Percentiles rank a stretch among this genome's conserved stretches.
Evolutionary conservation across 2,329 filamentous ascomycete species (phyloP).

Genomic region (Neofusicoccum parvum): DNA sequence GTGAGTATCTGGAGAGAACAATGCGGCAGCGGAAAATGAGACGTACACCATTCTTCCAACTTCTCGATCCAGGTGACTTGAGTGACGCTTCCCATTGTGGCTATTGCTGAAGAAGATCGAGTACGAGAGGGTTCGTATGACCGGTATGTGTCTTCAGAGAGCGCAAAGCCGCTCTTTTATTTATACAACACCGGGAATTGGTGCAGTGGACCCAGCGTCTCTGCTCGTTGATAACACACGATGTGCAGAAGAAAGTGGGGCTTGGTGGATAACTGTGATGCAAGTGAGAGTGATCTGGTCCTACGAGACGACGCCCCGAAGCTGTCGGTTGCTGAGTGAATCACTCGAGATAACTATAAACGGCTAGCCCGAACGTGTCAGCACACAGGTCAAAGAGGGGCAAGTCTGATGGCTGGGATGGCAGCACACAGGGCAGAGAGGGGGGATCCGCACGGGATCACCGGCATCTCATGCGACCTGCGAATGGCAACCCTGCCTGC

Average conservation of each 20-base stretch:
- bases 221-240: neutral
- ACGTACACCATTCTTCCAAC: constrained; percentile 46
- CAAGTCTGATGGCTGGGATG: neutral
- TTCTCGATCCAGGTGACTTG: constrained; percentile 47
- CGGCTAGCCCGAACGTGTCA: neutral
- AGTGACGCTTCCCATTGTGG: constrained; percentile 36
- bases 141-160: neutral
- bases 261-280: neutral
- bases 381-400: constrained; percentile 33
- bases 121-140: neutral
- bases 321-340: neutral
- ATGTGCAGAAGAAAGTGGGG: neutral
- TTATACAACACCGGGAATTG: neutral
- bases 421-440: neutral
- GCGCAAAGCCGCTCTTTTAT: neutral
- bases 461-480: neutral
- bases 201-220: neutral
- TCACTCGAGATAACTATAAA: neutral
- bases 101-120: neutral
- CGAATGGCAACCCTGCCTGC: neutral
- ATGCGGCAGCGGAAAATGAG: neutral
- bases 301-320: neutral
- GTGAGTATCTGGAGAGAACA: neutral
- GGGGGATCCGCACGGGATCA: neutral
- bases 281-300: neutral